A percentile compares a stretch with the other conserved stretches of the same genome.
Conservation (phyloP, 495 filamentous ascomycete species). For the Cenococcum geophilum region DNA sequence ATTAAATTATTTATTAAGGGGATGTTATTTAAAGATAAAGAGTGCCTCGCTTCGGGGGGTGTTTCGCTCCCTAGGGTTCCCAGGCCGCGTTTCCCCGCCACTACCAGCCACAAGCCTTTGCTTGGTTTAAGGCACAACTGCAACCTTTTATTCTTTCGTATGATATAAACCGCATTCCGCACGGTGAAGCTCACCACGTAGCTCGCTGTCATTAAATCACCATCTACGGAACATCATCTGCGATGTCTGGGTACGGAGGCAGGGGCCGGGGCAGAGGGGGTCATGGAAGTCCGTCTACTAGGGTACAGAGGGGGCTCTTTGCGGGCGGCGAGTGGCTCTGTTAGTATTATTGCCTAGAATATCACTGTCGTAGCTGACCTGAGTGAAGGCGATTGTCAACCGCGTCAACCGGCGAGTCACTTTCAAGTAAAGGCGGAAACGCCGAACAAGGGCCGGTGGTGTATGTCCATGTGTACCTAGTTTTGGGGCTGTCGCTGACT, state of each 20-base stretch:
- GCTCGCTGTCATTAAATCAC: too few species aligned
- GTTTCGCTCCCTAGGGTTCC: too few species aligned
- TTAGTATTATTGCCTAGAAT: not conserved
- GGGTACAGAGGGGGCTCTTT: not conserved
- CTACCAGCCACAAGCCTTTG: too few species aligned
- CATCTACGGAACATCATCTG: too few species aligned
- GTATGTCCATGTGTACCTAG: slow-evolving; percentile 10
- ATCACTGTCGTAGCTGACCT: not conserved
- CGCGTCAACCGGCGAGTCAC: not conserved
- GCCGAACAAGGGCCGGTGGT: not conserved
- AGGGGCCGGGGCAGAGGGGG: not conserved
- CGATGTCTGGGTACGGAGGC: not conserved
- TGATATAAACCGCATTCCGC: too few species aligned
- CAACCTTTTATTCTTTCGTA: too few species aligned
- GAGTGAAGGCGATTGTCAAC: not conserved
- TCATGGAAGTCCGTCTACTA: not conserved
- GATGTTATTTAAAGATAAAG: too few species aligned
- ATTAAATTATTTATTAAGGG: too few species aligned
- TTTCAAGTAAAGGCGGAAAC: slow-evolving; percentile 2
- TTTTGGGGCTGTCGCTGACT: slow-evolving; percentile 31
- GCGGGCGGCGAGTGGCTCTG: not conserved
- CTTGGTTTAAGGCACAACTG: too few species aligned
- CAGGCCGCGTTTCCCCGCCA: too few species aligned
- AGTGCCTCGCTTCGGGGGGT: too few species aligned
- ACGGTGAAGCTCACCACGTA: too few species aligned